phyloP scores from a whole-genome alignment of 768 basidiomycete species.

The Russula ochroleuca region DNA sequence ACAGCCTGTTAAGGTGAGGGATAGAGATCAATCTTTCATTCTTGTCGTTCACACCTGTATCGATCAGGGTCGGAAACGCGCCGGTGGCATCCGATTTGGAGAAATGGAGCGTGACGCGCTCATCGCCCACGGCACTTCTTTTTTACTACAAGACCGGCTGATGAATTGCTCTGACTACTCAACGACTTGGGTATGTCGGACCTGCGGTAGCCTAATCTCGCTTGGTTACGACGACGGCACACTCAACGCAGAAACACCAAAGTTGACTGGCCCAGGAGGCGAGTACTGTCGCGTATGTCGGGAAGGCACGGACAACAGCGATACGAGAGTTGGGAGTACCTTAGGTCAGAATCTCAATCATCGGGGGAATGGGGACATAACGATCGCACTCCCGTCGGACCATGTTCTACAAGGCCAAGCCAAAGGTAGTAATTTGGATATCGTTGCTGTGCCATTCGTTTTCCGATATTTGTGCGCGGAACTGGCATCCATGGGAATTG shows the following conservation, averaged over 20 bases:
- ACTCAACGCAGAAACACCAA: constrained; percentile 58
- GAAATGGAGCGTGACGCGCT: constrained; percentile 99
- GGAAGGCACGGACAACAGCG: constrained; percentile 59
- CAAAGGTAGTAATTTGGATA: constrained; percentile 84
- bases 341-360: constrained; percentile 42
- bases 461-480: constrained; percentile 94
- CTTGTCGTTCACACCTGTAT: constrained; percentile 3
- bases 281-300: constrained; percentile 97
- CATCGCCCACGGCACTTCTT: constrained; percentile 97
- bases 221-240: constrained; percentile 90
- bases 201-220: constrained; percentile 92
- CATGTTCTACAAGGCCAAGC: constrained; percentile 55
- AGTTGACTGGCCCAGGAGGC: constrained; percentile 68
- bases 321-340: constrained; percentile 55
- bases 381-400: constrained; percentile 61
- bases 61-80: constrained; percentile 84
- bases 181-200: constrained; percentile 97
- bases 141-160: constrained; percentile 94
- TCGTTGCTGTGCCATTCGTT: constrained; percentile 93
- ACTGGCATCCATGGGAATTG: constrained; percentile 97
- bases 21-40: constrained; percentile 5
- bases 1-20: constrained; percentile 81
- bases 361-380: constrained; percentile 46
- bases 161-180: constrained; percentile 99
- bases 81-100: constrained; percentile 98